Evolutionary conservation across 768 basidiomycete species (phyloP), one percentile per base, ranked within the genome.

Genomic region (Lactarius sp.): DNA sequence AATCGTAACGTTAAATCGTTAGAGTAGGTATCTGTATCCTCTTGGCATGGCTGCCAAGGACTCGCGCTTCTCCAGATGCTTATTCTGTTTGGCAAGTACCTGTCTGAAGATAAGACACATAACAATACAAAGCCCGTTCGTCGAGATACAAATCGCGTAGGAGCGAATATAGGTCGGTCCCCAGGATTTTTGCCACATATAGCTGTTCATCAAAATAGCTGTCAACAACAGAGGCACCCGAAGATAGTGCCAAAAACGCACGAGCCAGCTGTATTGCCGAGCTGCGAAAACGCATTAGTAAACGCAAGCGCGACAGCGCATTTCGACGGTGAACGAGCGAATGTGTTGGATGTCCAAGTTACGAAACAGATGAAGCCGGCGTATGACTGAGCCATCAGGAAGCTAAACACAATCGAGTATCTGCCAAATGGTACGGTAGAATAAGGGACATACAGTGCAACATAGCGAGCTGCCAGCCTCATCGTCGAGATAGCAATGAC

Each of bases 181-280:
- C 88, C 88, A 92, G 5, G 73, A 66, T 50, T 73, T 74, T 6
- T 86, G 88, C 86, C 87, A 92, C 27, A 84, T 75, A 69, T 88
- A 88, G 22, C 84, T 84, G 62, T 49, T 3, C 31, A 42, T 33
- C 54, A 69, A 22, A 49, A 22, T 18, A 59, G 33, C 59, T 13
- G 14, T 57, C 49, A 57, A 37, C 41, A 42, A 66, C 56, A 62
- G 59, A 39, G 13, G 22, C 42, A 10, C 4, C 59, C 2, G 39
- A 51, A 44, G n/a, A 22, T 37, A 6, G 27, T 20, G 9, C 33
- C 16, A 52, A 52, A 68, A 33, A 82, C 84, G 76, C 78, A 94
- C 78, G 91, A 86, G 66, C 93, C 93, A 49, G 85, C 76, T 47
- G 96, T 80, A 75, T 95, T 95, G 0, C 94, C 94, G 3, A 91